Conservation (phyloP, 2,329 filamentous ascomycete species). For the Penicillium sp. region DNA sequence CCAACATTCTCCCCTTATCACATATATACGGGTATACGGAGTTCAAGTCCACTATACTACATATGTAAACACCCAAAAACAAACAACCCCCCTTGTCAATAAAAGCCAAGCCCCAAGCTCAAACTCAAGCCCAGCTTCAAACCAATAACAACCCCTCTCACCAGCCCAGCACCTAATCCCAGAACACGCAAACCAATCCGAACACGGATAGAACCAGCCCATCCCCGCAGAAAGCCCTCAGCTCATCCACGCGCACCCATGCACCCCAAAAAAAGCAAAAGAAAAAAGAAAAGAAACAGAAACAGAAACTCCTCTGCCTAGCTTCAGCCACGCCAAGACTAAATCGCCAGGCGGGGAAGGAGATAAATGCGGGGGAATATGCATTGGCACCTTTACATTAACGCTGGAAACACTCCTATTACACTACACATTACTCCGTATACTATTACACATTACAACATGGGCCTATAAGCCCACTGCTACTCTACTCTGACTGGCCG, state of each 20-base stretch:
- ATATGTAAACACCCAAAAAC: background rate
- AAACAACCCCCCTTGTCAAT: background rate
- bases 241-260: background rate
- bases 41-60: background rate
- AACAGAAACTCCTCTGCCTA: background rate
- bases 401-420: background rate
- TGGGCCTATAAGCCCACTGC: background rate
- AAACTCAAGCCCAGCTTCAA: background rate
- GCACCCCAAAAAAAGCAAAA: background rate
- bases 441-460: background rate
- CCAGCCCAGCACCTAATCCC: background rate
- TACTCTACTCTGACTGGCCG: background rate
- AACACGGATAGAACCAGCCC: background rate
- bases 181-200: background rate
- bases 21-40: background rate
- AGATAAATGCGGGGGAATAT: constrained; percentile 4
- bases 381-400: background rate
- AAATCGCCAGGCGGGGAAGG: background rate
- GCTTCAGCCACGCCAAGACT: background rate
- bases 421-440: background rate
- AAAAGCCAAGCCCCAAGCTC: background rate
- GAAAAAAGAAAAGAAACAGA: background rate
- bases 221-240: constrained; percentile 1
- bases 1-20: background rate
- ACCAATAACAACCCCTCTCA: background rate